A percentile compares a stretch with the other conserved stretches of the same genome.
Evolutionary conservation across 164 flowering plant species (phyloP).

Genomic region (Tetrastigma voinierianum): DNA sequence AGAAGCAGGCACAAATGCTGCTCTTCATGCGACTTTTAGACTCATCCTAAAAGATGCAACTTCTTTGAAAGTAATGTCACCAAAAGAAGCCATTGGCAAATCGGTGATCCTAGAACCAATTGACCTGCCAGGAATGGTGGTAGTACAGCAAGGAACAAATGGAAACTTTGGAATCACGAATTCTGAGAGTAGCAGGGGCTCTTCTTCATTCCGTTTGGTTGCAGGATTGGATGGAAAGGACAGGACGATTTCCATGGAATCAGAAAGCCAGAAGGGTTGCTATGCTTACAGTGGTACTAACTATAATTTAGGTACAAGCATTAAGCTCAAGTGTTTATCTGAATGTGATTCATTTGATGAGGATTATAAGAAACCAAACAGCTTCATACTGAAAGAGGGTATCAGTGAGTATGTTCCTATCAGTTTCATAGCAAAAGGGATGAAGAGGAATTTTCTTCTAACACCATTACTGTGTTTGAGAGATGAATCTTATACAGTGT

Average conservation of each 20-base stretch:
- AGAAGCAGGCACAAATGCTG: slow-evolving; percentile 47
- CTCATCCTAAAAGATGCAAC: slow-evolving; percentile 15
- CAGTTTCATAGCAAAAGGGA: slow-evolving; percentile 78
- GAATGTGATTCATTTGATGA: too few relatives aligned
- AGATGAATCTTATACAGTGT: slow-evolving; percentile 86
- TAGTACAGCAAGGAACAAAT: slow-evolving; percentile 43
- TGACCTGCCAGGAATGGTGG: slow-evolving; percentile 27
- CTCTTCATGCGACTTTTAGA: slow-evolving; percentile 70
- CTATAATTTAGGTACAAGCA: slow-evolving; percentile 16
- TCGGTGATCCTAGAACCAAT: slow-evolving; percentile 51
- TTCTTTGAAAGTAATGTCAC: slow-evolving; percentile 9
- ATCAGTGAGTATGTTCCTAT: slow-evolving; percentile 65
- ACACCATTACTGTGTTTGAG: slow-evolving; percentile 62
- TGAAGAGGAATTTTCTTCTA: slow-evolving; percentile 57
- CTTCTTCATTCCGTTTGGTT: too few relatives aligned
- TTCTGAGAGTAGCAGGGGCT: slow-evolving; percentile 4
- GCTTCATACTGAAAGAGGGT: too few relatives aligned
- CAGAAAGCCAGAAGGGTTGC: slow-evolving; percentile 36
- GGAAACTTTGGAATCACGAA: slow-evolving; percentile 25
- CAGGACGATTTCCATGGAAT: slow-evolving; percentile 50
- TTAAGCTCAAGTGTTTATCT: too few relatives aligned
- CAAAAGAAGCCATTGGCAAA: slow-evolving; percentile 29
- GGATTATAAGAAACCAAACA: too few relatives aligned
- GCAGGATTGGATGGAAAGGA: slow-evolving; percentile 45
- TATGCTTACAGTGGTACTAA: slow-evolving; percentile 30